Conservation (phyloP, 805 yeast species). For the Ogataea henricii region DNA sequence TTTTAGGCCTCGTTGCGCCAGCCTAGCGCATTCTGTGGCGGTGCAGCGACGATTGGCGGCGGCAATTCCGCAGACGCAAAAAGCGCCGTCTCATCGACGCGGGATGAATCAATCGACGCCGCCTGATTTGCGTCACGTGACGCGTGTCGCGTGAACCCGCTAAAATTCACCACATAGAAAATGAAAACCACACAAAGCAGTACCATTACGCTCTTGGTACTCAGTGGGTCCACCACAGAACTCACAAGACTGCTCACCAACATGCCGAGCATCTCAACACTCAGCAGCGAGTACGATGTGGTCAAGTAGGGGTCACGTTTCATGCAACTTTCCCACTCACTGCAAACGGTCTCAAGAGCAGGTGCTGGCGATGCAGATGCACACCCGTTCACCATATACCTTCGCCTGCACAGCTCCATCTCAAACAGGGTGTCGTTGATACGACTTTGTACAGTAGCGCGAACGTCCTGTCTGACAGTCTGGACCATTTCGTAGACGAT, state of each 20-base stretch:
- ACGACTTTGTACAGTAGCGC: slow-evolving; percentile 49
- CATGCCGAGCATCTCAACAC: slow-evolving; percentile 64
- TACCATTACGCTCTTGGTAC: slow-evolving; percentile 56
- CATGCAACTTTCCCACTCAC: slow-evolving; percentile 69
- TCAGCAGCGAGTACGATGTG: slow-evolving; percentile 55
- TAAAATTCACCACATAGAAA: slow-evolving; percentile 60
- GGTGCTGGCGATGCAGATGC: slow-evolving; percentile 56
- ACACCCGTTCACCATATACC: slow-evolving; percentile 59
- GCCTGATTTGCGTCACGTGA: background rate
- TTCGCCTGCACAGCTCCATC: slow-evolving; percentile 53
- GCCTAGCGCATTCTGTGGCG: background rate
- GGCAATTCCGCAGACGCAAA: slow-evolving; percentile 1
- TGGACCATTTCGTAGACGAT: slow-evolving; percentile 45
- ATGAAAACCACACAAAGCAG: slow-evolving; percentile 37
- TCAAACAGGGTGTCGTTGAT: slow-evolving; percentile 49
- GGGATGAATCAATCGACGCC: background rate
- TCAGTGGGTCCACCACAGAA: slow-evolving; percentile 67
- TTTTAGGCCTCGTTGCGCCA: slow-evolving; percentile 4
- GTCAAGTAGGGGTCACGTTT: slow-evolving; percentile 50
- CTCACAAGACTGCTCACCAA: slow-evolving; percentile 62
- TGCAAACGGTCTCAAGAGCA: slow-evolving; percentile 57
- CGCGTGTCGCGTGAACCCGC: slow-evolving; percentile 22
- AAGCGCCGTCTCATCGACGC: background rate
- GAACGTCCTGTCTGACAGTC: slow-evolving; percentile 57
- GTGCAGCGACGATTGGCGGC: background rate